A percentile compares a stretch with the other conserved stretches of the same genome.
Conservation (phyloP, 2,329 filamentous ascomycete species). For the Pseudohalonectria lignicola region DNA sequence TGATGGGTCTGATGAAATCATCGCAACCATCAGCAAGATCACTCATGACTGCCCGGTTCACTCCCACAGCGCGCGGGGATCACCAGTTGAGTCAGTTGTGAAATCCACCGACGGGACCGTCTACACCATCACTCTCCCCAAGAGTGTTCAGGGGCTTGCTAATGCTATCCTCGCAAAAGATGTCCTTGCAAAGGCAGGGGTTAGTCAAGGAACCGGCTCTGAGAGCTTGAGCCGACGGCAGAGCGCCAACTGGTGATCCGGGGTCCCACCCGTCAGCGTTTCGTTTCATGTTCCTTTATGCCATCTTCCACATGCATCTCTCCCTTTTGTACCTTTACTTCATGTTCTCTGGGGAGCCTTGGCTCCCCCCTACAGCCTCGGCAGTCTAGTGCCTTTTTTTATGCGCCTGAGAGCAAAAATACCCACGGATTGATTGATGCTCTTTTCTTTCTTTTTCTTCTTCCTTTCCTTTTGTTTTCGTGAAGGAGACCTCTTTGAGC, state of each 20-base stretch:
- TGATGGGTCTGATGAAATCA: constrained; percentile 1
- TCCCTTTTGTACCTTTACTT: no score
- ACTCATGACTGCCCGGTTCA: neutral
- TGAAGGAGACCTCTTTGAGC: neutral
- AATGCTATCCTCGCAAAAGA: neutral
- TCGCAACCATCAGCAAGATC: neutral
- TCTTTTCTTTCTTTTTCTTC: neutral
- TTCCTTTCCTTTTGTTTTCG: neutral
- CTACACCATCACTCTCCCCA: neutral
- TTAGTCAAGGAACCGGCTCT: neutral
- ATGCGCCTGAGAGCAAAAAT: no score
- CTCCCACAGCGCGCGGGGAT: neutral
- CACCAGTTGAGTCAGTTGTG: neutral
- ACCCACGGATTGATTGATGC: no score
- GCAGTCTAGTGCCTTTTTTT: no score
- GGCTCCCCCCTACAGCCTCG: neutral
- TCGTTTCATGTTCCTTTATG: no score
- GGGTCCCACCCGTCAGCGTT: neutral
- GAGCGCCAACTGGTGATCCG: neutral
- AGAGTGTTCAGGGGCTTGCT: neutral
- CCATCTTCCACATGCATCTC: no score
- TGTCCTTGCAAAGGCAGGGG: no score
- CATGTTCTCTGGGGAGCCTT: no score
- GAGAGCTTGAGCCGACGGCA: neutral
- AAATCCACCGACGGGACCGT: neutral